A percentile compares a stretch with the other conserved stretches of the same genome.
Evolutionary conservation across 2,329 filamentous ascomycete species (phyloP).

Genomic region (Penicillium concentricum): DNA sequence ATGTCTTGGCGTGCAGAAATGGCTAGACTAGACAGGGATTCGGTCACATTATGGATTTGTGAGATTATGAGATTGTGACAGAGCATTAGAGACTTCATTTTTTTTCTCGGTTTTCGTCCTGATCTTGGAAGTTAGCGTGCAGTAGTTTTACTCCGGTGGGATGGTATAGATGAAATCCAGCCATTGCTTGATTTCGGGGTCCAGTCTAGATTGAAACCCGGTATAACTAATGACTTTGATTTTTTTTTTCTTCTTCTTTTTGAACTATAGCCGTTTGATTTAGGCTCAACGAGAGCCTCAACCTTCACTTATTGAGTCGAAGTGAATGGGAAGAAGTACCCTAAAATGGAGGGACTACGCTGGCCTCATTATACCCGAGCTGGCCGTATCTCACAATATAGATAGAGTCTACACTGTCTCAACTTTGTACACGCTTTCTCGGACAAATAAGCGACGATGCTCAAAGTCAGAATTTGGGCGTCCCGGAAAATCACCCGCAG

Average conservation of each 20-base stretch:
- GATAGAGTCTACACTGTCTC: no score
- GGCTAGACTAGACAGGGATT: not conserved
- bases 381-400: not conserved
- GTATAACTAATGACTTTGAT: not conserved
- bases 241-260: not conserved
- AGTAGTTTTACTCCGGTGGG: not conserved
- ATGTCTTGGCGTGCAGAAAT: constrained; percentile 3
- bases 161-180: not conserved
- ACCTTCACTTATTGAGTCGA: not conserved
- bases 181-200: not conserved
- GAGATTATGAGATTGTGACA: constrained; percentile 1
- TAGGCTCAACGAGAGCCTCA: not conserved
- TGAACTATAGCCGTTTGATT: not conserved
- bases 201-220: not conserved
- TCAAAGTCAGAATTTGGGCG: no score
- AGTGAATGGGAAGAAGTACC: not conserved
- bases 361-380: not conserved
- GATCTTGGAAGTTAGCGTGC: not conserved
- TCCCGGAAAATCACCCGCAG: no score
- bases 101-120: not conserved
- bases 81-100: not conserved
- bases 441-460: no score
- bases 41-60: not conserved
- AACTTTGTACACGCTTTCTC: no score
- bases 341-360: not conserved